Evolutionary conservation across 1,284 basidiomycete species (phyloP), one percentile per base, ranked within the genome.

Genomic region (Austropuccinia psidii): DNA sequence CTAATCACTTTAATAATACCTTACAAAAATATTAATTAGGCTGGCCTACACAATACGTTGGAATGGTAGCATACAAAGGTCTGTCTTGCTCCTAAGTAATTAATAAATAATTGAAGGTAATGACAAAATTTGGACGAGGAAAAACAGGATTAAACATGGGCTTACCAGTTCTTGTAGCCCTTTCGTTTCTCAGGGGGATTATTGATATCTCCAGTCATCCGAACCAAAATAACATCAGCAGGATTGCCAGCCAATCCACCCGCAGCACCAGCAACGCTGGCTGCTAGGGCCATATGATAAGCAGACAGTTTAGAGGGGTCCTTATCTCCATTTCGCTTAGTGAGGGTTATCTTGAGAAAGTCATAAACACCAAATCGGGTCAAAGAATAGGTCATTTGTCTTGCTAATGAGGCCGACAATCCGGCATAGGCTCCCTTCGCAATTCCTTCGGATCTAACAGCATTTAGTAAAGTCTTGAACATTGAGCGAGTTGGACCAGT

Each of bases 331-430:
- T n/a, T 24, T 4, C 52, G 33, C n/a, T 41, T 35, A 15, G 55
- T 49, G 1, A 93, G 78, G 4, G 87, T 77, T 82, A 88, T 90
- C 84, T 94, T 94, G 80, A 89, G 88, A 82, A 90, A 89, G 78
- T 95, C 92, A 81, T 94, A 94, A 27, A 90, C 90, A 85, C 91
- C 93, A 84, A 95, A 95, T 17, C 92, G 86, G 79, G 90, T 93
- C 80, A 94, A 84, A 55, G 90, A 93, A 82, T 94, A 94, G 31
- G 88, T 91, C 91, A 94, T 91, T 82, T 95, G 93, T 41, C 93
- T 86, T 79, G 94, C 82, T 86, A 91, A 89, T 35, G 92, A 94
- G 37, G 91, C 93, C 0, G 89, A 85, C 74, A 94, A 90, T 24
- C 92, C 92, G 78, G 92, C 91, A 78, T 87, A 91, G 55, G 93